Conservation (phyloP, 2,329 filamentous ascomycete species). For the Paecilomyces sp. region DNA sequence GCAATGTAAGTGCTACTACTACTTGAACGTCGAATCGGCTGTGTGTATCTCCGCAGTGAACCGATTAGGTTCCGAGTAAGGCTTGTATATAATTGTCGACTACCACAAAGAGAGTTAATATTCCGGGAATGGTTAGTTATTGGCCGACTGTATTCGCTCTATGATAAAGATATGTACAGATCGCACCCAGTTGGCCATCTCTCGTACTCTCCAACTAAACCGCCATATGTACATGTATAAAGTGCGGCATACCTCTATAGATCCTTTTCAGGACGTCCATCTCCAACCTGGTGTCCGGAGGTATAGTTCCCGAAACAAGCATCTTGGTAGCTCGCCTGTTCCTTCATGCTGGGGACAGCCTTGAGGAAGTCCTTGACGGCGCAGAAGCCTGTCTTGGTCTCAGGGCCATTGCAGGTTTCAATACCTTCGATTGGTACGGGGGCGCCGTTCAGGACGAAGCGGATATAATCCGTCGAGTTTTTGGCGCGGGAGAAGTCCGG, state of each 20-base stretch:
- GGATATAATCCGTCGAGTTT: constrained; percentile 17
- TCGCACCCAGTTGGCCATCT: too few relatives aligned
- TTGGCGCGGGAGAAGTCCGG: constrained; percentile 10
- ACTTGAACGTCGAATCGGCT: too few relatives aligned
- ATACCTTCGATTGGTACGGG: constrained; percentile 21
- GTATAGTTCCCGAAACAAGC: constrained; percentile 23
- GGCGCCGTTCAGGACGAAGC: constrained; percentile 23
- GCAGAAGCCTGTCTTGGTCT: constrained; percentile 22
- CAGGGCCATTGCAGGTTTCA: constrained; percentile 13
- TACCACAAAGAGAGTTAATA: too few relatives aligned
- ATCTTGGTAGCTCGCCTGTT: constrained; percentile 20
- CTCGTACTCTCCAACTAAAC: too few relatives aligned
- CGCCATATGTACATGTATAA: background rate
- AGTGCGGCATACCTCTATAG: too few relatives aligned
- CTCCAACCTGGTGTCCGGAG: constrained; percentile 16
- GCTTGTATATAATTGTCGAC: too few relatives aligned
- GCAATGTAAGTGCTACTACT: too few relatives aligned
- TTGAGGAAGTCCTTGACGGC: constrained; percentile 17
- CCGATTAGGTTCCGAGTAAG: too few relatives aligned
- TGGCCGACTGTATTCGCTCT: too few relatives aligned
- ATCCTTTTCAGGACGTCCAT: constrained; percentile 11
- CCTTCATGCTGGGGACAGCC: constrained; percentile 14
- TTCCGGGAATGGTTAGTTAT: too few relatives aligned
- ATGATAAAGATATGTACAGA: too few relatives aligned
- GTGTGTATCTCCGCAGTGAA: too few relatives aligned